These are phyloP conservation scores for Phaffia rhodozyma DNA, from an alignment of 1,284 basidiomycete genomes.

Conservation along the genomic window DNA sequence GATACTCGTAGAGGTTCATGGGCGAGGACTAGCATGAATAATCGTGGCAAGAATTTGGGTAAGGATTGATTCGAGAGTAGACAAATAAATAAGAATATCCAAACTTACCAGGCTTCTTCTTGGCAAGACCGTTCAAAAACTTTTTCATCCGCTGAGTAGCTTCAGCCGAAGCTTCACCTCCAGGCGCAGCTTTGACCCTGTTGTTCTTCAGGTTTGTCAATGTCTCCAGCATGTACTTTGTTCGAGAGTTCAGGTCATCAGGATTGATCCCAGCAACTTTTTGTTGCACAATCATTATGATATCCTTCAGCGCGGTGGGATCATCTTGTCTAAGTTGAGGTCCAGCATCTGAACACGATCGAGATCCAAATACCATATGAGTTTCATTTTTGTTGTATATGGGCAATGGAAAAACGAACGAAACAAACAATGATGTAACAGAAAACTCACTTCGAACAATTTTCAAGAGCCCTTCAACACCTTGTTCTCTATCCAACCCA, in stretches of 20 bases:
- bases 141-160: slow-evolving; percentile 73
- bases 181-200: slow-evolving; percentile 52
- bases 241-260: slow-evolving; percentile 31
- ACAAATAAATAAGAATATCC: neutral
- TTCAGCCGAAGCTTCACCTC: slow-evolving; percentile 51
- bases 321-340: slow-evolving; percentile 65
- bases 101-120: slow-evolving; percentile 56
- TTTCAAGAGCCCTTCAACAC: slow-evolving; percentile 78
- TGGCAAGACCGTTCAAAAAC: slow-evolving; percentile 59
- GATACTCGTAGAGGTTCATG: slow-evolving; percentile 75
- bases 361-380: neutral
- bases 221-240: slow-evolving; percentile 86
- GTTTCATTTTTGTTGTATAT: neutral
- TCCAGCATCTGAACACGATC: slow-evolving; percentile 53
- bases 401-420: neutral
- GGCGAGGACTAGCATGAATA: slow-evolving; percentile 46
- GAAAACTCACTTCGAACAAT: slow-evolving; percentile 59
- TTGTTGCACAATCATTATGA: slow-evolving; percentile 52
- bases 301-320: slow-evolving; percentile 42
- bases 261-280: slow-evolving; percentile 50
- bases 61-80: neutral
- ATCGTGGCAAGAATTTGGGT: neutral
- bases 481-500: slow-evolving; percentile 51
- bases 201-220: slow-evolving; percentile 82
- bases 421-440: neutral